phyloP scores from a whole-genome alignment of 345 rosid species.

The Pistacia atlantica region DNA sequence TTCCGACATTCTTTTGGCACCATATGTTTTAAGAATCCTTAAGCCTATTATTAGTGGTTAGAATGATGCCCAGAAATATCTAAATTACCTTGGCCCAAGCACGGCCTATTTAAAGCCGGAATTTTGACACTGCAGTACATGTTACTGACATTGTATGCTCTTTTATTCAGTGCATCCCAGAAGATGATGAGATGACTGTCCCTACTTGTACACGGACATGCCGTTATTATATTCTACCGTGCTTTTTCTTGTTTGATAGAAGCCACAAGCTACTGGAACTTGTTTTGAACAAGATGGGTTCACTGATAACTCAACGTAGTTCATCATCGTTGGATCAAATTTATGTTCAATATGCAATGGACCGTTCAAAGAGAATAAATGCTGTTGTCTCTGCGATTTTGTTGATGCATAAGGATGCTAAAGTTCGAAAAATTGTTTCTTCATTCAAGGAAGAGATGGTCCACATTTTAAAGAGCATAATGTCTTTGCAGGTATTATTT shows the following conservation, averaged over 20 bases:
- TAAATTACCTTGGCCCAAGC: too few relatives aligned
- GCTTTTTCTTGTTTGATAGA: constrained; percentile 63
- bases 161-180: constrained; percentile 53
- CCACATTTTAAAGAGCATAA: constrained; percentile 39
- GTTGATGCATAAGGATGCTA: constrained; percentile 55
- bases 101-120: too few relatives aligned
- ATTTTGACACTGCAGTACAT: too few relatives aligned
- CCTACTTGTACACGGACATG: constrained; percentile 27
- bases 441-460: constrained; percentile 48
- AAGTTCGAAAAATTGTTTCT: constrained; percentile 42
- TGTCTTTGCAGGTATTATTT: constrained; percentile 57
- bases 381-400: constrained; percentile 53
- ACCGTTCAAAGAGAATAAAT: constrained; percentile 36
- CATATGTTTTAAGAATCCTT: too few relatives aligned
- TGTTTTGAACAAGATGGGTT: constrained; percentile 46
- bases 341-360: constrained; percentile 22
- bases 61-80: too few relatives aligned
- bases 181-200: constrained; percentile 36
- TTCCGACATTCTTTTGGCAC: background rate
- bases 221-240: constrained; percentile 54
- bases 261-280: constrained; percentile 50
- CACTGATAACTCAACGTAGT: constrained; percentile 35
- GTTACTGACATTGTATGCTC: background rate
- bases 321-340: constrained; percentile 27
- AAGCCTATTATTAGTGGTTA: too few relatives aligned